phyloP scores from a whole-genome alignment of 352 stramenopile genomes.

The Globisporangium cystogenes region DNA sequence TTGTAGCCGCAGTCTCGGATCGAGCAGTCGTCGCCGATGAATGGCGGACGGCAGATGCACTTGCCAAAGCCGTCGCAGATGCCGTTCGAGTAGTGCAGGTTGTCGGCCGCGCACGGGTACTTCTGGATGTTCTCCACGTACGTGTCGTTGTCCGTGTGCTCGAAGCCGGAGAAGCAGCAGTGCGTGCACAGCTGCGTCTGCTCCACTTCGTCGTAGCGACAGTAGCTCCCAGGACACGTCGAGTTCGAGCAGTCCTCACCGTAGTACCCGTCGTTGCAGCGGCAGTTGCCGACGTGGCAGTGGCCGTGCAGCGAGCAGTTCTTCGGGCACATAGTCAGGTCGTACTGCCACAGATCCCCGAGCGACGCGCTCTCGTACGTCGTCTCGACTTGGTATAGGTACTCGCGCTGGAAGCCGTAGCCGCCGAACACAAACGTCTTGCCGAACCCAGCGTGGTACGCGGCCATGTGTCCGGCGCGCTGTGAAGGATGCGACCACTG shows the following conservation, averaged over 20 bases:
- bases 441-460: constrained; percentile 64
- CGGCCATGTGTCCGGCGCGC: constrained; percentile 76
- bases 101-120: constrained; percentile 72
- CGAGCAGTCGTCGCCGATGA: constrained; percentile 89
- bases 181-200: constrained; percentile 89
- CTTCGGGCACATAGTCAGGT: constrained; percentile 86
- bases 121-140: constrained; percentile 92
- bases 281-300: constrained; percentile 90
- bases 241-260: constrained; percentile 95
- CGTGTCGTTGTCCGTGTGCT: constrained; percentile 83
- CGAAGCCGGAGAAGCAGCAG: constrained; percentile 90
- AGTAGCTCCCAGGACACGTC: constrained; percentile 92
- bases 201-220: constrained; percentile 85
- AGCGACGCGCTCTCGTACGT: constrained; percentile 58
- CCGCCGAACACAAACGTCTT: constrained; percentile 91
- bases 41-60: constrained; percentile 93
- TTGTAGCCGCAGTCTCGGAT: constrained; percentile 92
- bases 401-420: constrained; percentile 64
- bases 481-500: constrained; percentile 87
- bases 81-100: constrained; percentile 90
- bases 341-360: constrained; percentile 89
- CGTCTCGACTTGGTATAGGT: constrained; percentile 45
- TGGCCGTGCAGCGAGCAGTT: constrained; percentile 92
- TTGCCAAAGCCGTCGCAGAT: constrained; percentile 96
- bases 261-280: constrained; percentile 94